Evolutionary conservation across 495 filamentous ascomycete genomes (phyloP), one percentile per base, ranked within the genome.

Genomic region (Platismatia glauca): DNA sequence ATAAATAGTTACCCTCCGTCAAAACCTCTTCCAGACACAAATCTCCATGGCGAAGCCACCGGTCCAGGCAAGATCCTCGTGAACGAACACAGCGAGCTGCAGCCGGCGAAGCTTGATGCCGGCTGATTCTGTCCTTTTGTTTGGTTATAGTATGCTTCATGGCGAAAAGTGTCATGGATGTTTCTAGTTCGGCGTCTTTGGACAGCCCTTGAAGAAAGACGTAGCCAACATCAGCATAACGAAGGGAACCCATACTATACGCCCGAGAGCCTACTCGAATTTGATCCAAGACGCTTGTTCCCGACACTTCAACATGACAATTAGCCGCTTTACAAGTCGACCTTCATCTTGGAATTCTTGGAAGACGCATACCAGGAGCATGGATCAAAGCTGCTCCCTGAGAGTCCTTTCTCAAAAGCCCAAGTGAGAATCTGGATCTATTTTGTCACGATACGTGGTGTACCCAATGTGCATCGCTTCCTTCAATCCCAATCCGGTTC

Each of bases 241-340:
- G 85, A 91, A 70, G 75, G 86, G 66, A 87, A 88, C 69, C 87
- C 87, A 7, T 89, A 89, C 79, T 72, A 82, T 70, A 89, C 89
- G 67, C 80, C 79, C 0, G 71, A 79, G 37, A 80, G 78, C 12
- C 84, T 89, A 20, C 79, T 89, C 20, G 73, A 75, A 8, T 78
- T 89, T 46, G 89, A 89, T 65, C 87, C 86, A 1, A 81, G 85
- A 16, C 85, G 86, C 4, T 75, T 90, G 11, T 83, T 90, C 3
- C 88, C 87, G 11, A 89, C 86, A 4, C 75, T 90, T 16, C 70
- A 75, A 18, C 77, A 74, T 67, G 69, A 74, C 55, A 67, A 72
- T 59, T 82, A 81, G 66, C 81, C 84, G 12, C 74, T 89, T 18
- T 90, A 88, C 67, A 84, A 90, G 69, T 86, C 82, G 63, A 81